Evolutionary conservation across 257 asterid species (phyloP).

Genomic region (Pogostemon cablin): DNA sequence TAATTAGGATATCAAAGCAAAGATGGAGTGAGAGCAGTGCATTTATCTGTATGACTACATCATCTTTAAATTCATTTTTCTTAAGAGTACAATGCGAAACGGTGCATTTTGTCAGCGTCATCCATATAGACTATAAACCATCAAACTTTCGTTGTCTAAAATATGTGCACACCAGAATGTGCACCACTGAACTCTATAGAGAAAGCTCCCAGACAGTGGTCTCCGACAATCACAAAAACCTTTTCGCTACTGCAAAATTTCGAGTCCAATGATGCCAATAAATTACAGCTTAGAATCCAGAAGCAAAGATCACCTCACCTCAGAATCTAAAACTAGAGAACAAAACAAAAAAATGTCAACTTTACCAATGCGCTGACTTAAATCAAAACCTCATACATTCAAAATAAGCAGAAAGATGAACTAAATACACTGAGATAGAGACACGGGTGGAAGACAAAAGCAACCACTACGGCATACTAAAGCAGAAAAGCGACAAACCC

Average conservation of each 20-base stretch:
- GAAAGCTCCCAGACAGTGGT: constrained; percentile 21
- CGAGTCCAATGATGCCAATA: constrained; percentile 11
- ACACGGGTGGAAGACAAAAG: not conserved
- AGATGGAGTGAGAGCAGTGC: no score
- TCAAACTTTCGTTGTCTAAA: constrained; percentile 31
- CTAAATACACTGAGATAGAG: not conserved
- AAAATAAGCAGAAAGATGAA: not conserved
- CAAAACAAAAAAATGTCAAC: constrained; percentile 9
- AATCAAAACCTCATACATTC: not conserved
- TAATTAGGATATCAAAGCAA: not conserved
- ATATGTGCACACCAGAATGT: not conserved
- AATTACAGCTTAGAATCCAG: constrained; percentile 19
- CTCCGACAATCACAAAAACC: constrained; percentile 41
- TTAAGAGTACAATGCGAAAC: constrained; percentile 26
- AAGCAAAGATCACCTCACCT: constrained; percentile 31
- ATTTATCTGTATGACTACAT: not conserved
- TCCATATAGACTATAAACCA: constrained; percentile 35
- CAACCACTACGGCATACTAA: not conserved
- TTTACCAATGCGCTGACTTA: not conserved
- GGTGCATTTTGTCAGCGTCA: constrained; percentile 23
- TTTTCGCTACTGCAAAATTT: constrained; percentile 45
- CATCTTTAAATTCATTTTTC: constrained; percentile 8
- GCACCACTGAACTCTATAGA: constrained; percentile 27
- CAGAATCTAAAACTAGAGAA: constrained; percentile 36
- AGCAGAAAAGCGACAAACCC: constrained; percentile 21